Evolutionary conservation across 495 filamentous ascomycete genomes (phyloP), one percentile per base, ranked within the genome.

Genomic region (Neurospora sp.): DNA sequence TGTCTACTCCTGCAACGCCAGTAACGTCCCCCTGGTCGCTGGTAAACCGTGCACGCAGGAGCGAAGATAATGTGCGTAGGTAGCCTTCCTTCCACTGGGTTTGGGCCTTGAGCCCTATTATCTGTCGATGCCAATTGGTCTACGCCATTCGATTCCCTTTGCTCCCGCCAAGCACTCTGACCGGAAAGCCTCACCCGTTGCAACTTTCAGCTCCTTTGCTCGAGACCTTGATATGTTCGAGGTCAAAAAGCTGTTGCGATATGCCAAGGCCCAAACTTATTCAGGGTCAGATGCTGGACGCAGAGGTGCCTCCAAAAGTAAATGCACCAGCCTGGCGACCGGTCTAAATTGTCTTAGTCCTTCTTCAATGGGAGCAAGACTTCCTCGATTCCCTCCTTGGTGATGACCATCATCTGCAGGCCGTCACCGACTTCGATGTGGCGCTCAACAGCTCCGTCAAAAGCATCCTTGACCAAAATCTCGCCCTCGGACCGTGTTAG

Each of bases 351-450:
- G 21, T 69, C 42, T 74, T 76, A 83, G 84, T 99, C 96, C 84
- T 90, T 91, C 92, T 99, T 99, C 85, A 99, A 84, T 11, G 92
- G 91, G 69, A 88, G 84, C 77, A 89, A 90, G 45, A 90, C 88
- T 84, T 98, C 96, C 86, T 97, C 88, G 78, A 98, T 92, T 7
- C 96, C 96, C 66, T 92, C 86, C 81, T 86, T 88, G 38, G 94
- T 97, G 76, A 97, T 91, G 73, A 97, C 88, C 87, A 98, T 89
- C 90, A 97, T 93, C 86, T 98, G 96, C 83, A 99, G 82, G 48
- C 92, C 91, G 87, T 99, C 96, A 80, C 96, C 96, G 73, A 98
- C 96, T 86, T 98, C 95, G 77, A 98, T 99, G 85, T 99, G 96
- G 81, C 96, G 91, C 88, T 99, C 96, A 31, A 97, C 94, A 15